Conservation (phyloP, 768 basidiomycete species). For the Ramaria rubella region DNA sequence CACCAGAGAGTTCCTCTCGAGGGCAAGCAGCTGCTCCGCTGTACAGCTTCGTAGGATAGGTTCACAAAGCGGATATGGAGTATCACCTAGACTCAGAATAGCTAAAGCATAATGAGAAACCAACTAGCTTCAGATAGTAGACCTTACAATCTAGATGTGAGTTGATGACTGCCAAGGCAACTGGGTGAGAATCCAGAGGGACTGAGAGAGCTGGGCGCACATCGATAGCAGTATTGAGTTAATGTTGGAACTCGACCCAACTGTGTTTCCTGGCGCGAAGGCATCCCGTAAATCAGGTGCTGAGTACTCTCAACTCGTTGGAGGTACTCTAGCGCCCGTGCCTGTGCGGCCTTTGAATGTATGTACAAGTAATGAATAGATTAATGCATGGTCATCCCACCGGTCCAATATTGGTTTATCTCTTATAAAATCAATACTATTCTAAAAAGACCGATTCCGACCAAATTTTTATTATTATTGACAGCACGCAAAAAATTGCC, state of each 20-base stretch:
- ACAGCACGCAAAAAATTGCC: too few relatives aligned
- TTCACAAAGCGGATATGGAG: conserved; percentile 58
- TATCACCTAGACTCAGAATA: conserved; percentile 49
- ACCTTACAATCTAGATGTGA: conserved; percentile 55
- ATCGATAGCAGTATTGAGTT: conserved; percentile 65
- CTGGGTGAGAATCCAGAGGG: conserved; percentile 12
- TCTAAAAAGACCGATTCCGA: too few relatives aligned
- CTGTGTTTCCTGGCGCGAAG: background rate
- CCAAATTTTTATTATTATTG: too few relatives aligned
- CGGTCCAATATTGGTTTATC: too few relatives aligned
- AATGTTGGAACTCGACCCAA: conserved; percentile 49
- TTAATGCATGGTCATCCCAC: too few relatives aligned
- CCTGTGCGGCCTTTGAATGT: background rate
- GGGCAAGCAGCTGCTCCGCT: conserved; percentile 57
- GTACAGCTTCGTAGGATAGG: conserved; percentile 72
- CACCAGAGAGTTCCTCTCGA: conserved; percentile 70
- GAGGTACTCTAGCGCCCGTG: background rate
- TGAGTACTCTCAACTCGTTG: background rate
- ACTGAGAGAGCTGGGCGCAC: conserved; percentile 33
- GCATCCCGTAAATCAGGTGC: background rate
- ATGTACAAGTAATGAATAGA: too few relatives aligned
- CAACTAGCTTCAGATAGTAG: background rate
- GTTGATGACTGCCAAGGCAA: conserved; percentile 41
- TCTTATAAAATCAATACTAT: too few relatives aligned
- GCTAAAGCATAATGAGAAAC: conserved; percentile 37